Evolutionary conservation across 2,329 filamentous ascomycete genomes (phyloP).

Genomic region (Furcasterigmium furcatum): DNA sequence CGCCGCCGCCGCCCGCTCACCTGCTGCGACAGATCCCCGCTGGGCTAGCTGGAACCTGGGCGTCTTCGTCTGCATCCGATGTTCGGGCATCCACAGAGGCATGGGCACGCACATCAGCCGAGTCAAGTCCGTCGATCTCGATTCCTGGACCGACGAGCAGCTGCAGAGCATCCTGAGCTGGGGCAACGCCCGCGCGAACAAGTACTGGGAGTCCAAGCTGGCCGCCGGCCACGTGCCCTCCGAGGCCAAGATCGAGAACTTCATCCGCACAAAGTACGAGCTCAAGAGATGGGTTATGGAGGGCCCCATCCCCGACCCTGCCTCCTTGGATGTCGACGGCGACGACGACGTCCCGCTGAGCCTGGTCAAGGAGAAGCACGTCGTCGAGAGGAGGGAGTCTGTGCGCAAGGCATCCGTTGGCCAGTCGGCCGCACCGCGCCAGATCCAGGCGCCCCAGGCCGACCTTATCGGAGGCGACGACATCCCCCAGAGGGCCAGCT

Average conservation of each 20-base stretch:
- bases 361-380: constrained; percentile 64
- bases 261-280: constrained; percentile 98
- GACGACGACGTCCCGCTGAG: constrained; percentile 76
- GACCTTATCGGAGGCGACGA: constrained; percentile 84
- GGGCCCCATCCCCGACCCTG: constrained; percentile 88
- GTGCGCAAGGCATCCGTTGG: constrained; percentile 57
- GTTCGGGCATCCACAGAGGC: constrained; percentile 95
- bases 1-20: constrained; percentile 7
- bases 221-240: constrained; percentile 88
- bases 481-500: constrained; percentile 66
- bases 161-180: constrained; percentile 89
- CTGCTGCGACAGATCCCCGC: constrained; percentile 89
- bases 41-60: constrained; percentile 99
- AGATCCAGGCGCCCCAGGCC: constrained; percentile 43
- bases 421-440: constrained; percentile 27
- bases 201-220: constrained; percentile 97
- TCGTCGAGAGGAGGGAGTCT: constrained; percentile 56
- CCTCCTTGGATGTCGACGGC: constrained; percentile 75
- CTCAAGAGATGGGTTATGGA: constrained; percentile 99
- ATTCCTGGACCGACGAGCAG: constrained; percentile 98
- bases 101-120: constrained; percentile 99
- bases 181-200: constrained; percentile 96
- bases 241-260: constrained; percentile 98
- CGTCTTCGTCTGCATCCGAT: constrained; percentile 96
- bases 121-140: constrained; percentile 97